Conservation (phyloP, 2,329 filamentous ascomycete genomes). For the Colletotrichum ledebouriae region DNA sequence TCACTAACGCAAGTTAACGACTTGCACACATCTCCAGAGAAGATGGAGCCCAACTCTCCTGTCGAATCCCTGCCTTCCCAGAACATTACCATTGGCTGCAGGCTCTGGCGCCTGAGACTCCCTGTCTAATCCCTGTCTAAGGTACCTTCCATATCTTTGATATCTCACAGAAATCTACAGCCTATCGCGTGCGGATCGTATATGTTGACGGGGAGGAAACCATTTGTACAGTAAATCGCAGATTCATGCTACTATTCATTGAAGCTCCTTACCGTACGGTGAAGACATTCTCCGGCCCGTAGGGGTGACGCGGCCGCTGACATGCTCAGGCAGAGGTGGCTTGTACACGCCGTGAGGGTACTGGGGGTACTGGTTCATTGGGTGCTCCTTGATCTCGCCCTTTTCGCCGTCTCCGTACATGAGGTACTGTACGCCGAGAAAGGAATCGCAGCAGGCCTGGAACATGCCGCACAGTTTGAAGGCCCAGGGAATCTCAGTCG, state of each 20-base stretch:
- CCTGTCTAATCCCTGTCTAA: slow-evolving; percentile 42
- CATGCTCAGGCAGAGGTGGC: slow-evolving; percentile 49
- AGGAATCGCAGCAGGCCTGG: slow-evolving; percentile 81
- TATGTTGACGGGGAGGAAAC: slow-evolving; percentile 22
- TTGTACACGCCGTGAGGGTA: slow-evolving; percentile 49
- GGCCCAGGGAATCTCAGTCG: slow-evolving; percentile 77
- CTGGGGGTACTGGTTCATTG: slow-evolving; percentile 50
- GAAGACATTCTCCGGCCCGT: slow-evolving; percentile 54
- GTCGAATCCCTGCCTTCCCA: slow-evolving; percentile 41
- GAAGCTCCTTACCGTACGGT: slow-evolving; percentile 46
- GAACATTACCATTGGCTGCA: slow-evolving; percentile 35
- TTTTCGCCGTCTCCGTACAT: slow-evolving; percentile 72
- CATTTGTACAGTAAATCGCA: slow-evolving; percentile 6
- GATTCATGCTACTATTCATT: slow-evolving; percentile 17
- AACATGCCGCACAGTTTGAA: slow-evolving; percentile 89
- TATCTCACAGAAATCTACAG: slow-evolving; percentile 24
- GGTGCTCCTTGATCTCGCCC: slow-evolving; percentile 54
- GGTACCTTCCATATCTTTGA: slow-evolving; percentile 25
- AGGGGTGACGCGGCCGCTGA: slow-evolving; percentile 54
- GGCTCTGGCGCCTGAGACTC: slow-evolving; percentile 35
- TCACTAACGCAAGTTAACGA: slow-evolving; percentile 47
- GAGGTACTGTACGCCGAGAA: slow-evolving; percentile 81
- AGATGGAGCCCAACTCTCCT: slow-evolving; percentile 32
- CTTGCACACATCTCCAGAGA: slow-evolving; percentile 40
- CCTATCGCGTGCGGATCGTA: slow-evolving; percentile 15